Percentiles rank a stretch among this genome's conserved stretches.
Evolutionary conservation across 768 basidiomycete genomes (phyloP).

Genomic region (Dioszegia crocea): DNA sequence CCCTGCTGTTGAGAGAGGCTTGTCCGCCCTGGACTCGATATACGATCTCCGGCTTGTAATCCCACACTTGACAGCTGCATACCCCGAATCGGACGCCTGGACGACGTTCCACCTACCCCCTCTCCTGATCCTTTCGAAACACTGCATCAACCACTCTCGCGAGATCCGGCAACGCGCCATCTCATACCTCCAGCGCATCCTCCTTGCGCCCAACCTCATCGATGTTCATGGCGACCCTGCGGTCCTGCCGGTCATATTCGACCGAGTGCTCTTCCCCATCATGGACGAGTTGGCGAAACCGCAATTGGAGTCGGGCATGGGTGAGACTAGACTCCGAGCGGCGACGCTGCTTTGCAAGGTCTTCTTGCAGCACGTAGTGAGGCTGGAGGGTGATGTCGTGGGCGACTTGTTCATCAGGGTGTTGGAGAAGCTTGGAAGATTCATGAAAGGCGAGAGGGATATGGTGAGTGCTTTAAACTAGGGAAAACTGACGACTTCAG

Average conservation of each 20-base stretch:
- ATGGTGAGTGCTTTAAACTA: no score
- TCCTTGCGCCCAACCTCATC: constrained; percentile 71
- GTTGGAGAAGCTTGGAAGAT: constrained; percentile 76
- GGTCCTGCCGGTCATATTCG: constrained; percentile 77
- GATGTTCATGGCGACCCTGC: constrained; percentile 55
- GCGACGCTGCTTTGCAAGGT: constrained; percentile 88
- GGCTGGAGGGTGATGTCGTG: constrained; percentile 61
- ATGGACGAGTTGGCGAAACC: constrained; percentile 85
- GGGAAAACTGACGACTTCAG: constrained; percentile 54
- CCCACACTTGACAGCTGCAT: constrained; percentile 55
- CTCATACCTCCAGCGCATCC: constrained; percentile 72
- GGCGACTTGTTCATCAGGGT: constrained; percentile 81
- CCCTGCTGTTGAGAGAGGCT: constrained; percentile 71
- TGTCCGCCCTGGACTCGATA: constrained; percentile 74
- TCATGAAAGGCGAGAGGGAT: constrained; percentile 83
- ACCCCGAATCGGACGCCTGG: constrained; percentile 59
- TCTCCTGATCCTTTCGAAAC: constrained; percentile 66
- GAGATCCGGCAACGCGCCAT: constrained; percentile 79
- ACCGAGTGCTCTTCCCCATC: constrained; percentile 82
- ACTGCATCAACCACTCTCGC: constrained; percentile 76
- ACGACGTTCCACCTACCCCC: constrained; percentile 70
- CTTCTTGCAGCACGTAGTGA: constrained; percentile 87
- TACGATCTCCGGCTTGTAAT: constrained; percentile 68
- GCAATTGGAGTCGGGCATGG: constrained; percentile 77
- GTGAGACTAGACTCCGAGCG: constrained; percentile 81